Conservation (phyloP, 306 rosid species). For the Quercus berberidifolia region DNA sequence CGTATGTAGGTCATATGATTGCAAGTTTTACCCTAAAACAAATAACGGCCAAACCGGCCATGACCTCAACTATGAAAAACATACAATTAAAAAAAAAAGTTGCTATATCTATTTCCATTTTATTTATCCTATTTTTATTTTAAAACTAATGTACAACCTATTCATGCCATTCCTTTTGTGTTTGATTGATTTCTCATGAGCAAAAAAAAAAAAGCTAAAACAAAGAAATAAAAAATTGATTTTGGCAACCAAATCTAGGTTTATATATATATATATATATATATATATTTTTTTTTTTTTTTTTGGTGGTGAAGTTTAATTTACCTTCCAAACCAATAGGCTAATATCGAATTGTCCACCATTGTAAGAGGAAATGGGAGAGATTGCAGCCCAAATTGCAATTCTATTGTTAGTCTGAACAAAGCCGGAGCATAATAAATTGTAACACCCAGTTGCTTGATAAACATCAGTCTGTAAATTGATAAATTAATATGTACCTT, state of each 20-base stretch:
- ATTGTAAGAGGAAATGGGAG: constrained; percentile 72
- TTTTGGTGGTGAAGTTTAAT: neutral
- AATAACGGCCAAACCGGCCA: no score
- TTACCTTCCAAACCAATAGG: constrained; percentile 92
- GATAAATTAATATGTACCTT: neutral
- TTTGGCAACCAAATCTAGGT: no score
- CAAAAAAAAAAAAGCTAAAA: no score
- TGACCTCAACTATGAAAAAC: no score
- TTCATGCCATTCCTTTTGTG: no score
- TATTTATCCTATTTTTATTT: no score
- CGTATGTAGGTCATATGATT: neutral
- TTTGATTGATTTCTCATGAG: neutral
- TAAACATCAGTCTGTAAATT: constrained; percentile 79
- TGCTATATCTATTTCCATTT: no score
- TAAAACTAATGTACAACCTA: neutral
- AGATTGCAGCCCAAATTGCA: constrained; percentile 93
- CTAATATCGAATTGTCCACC: constrained; percentile 90
- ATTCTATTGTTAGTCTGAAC: constrained; percentile 83
- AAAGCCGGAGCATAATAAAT: constrained; percentile 85
- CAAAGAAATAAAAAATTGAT: no score
- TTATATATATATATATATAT: neutral
- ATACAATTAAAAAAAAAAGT: no score
- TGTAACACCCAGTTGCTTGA: constrained; percentile 96
- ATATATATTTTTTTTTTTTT: no score
- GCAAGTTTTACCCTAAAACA: no score